phyloP scores from a whole-genome alignment of 2,329 filamentous ascomycete genomes.

The Helotiales sp. region DNA sequence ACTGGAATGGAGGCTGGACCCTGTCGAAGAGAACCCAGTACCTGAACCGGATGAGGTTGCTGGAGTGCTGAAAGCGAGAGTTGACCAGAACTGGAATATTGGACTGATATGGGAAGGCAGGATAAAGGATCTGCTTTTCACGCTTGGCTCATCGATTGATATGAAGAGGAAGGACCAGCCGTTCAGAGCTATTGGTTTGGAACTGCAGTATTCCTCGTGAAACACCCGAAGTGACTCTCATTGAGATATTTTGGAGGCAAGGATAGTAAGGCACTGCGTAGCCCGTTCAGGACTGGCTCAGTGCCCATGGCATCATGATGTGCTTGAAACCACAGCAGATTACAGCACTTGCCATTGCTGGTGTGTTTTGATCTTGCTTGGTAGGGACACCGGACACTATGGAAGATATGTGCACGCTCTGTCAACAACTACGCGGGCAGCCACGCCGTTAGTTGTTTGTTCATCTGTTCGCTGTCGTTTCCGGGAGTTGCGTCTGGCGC shows the following conservation, averaged over 20 bases:
- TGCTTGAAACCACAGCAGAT: not conserved
- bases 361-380: not conserved
- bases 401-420: too few relatives aligned
- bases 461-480: not conserved
- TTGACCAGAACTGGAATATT: conserved; percentile 87
- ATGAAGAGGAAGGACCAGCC: conserved; percentile 76
- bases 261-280: not conserved
- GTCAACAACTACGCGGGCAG: too few relatives aligned
- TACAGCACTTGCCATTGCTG: not conserved
- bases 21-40: conserved; percentile 32
- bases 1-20: conserved; percentile 56
- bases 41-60: conserved; percentile 69
- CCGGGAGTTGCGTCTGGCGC: not conserved
- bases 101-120: conserved; percentile 92
- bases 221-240: not conserved
- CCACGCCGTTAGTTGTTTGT: not conserved
- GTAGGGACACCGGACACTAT: too few relatives aligned
- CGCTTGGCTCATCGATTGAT: conserved; percentile 85
- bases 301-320: not conserved
- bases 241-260: not conserved
- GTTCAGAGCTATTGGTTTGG: conserved; percentile 76
- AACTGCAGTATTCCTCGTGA: conserved; percentile 84
- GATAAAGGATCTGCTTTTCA: conserved; percentile 91
- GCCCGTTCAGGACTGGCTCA: not conserved
- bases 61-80: conserved; percentile 85